Conservation (phyloP, 2,329 filamentous ascomycete genomes). For the Cladobotryum mycophilum region DNA sequence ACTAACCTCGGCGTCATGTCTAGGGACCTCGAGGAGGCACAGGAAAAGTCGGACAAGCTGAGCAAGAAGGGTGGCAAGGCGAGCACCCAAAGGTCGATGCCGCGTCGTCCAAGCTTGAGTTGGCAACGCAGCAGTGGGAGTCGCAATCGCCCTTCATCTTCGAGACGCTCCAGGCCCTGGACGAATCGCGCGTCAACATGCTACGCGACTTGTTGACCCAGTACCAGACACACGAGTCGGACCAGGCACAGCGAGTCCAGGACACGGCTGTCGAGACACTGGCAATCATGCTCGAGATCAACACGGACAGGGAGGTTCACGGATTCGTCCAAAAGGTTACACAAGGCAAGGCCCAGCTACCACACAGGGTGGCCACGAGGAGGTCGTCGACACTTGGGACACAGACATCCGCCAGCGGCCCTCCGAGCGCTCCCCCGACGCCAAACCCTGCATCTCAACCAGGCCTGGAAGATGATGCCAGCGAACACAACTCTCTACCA, state of each 20-base stretch:
- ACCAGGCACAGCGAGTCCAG: conserved; percentile 72
- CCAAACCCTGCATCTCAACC: conserved; percentile 7
- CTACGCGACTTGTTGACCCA: conserved; percentile 87
- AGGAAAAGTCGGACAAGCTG: conserved; percentile 80
- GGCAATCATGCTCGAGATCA: conserved; percentile 76
- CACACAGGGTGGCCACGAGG: conserved; percentile 35
- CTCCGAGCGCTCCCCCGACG: conserved; percentile 11
- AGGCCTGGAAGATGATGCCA: conserved; percentile 26
- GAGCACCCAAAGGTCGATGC: conserved; percentile 67
- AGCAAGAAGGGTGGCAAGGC: conserved; percentile 71
- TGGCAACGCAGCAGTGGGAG: conserved; percentile 81
- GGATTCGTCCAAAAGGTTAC: conserved; percentile 51
- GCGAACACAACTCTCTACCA: conserved; percentile 35
- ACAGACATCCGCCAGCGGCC: conserved; percentile 9
- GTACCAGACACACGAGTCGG: conserved; percentile 85
- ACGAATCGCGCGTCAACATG: conserved; percentile 84
- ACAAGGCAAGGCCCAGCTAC: conserved; percentile 32
- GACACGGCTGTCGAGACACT: conserved; percentile 72
- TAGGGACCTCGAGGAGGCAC: conserved; percentile 76
- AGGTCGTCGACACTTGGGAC: conserved; percentile 30
- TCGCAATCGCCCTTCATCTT: conserved; percentile 93
- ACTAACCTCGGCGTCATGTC: conserved; percentile 74
- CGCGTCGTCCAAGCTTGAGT: conserved; percentile 67
- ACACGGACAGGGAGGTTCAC: conserved; percentile 80
- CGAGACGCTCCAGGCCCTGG: conserved; percentile 82